Conservation (phyloP, 768 basidiomycete genomes). For the Flagelloscypha sp. region DNA sequence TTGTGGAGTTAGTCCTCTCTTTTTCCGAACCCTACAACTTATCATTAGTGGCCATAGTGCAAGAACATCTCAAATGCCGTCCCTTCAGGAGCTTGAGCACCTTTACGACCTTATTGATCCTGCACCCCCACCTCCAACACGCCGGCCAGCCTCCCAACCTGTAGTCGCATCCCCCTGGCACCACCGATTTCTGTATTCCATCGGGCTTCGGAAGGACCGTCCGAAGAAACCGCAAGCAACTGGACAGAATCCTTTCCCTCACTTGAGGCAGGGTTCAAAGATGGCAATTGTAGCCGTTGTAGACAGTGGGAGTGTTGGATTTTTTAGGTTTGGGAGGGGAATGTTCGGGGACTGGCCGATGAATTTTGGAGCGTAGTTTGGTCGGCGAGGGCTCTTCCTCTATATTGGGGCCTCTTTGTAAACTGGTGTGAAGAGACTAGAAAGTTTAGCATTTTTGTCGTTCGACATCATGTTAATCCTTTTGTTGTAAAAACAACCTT, state of each 20-base stretch:
- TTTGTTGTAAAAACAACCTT: no score
- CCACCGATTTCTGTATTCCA: constrained; percentile 6
- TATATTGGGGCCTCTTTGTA: no score
- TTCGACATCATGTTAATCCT: no score
- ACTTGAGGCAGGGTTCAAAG: constrained; percentile 78
- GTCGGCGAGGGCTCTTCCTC: no score
- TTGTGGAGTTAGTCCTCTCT: constrained; percentile 60
- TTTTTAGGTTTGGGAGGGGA: constrained; percentile 82
- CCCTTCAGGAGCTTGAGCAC: constrained; percentile 64
- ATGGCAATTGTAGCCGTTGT: constrained; percentile 80
- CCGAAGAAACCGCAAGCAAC: constrained; percentile 23
- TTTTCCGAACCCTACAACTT: constrained; percentile 1
- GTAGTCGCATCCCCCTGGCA: constrained; percentile 2
- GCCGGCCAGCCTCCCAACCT: constrained; percentile 29
- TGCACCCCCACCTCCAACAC: constrained; percentile 53
- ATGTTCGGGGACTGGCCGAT: constrained; percentile 83
- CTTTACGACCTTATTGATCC: constrained; percentile 65
- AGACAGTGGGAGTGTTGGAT: constrained; percentile 79
- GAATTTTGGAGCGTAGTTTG: constrained; percentile 20
- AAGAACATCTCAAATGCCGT: constrained; percentile 74
- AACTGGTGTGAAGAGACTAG: no score
- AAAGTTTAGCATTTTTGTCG: no score
- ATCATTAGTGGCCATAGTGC: constrained; percentile 41
- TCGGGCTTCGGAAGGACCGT: constrained; percentile 22
- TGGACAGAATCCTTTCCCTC: constrained; percentile 65